Conservation (phyloP, 495 filamentous ascomycete species). For the Cryomyces antarcticus region DNA sequence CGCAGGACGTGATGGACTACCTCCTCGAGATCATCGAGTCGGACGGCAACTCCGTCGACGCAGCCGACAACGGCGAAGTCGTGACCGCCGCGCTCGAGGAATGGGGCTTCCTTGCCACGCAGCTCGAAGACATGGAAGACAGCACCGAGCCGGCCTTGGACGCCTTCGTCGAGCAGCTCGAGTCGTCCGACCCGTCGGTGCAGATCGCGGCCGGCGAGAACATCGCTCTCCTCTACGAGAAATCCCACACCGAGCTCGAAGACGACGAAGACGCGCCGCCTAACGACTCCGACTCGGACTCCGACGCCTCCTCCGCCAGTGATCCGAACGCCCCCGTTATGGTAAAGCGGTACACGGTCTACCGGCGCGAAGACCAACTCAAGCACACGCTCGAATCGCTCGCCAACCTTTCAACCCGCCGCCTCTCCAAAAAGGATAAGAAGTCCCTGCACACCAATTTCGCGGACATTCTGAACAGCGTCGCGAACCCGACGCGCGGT, state of each 20-base stretch:
- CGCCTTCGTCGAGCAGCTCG: conserved; percentile 74
- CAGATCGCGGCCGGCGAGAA: conserved; percentile 78
- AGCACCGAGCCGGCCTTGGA: conserved; percentile 60
- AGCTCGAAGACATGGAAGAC: conserved; percentile 58
- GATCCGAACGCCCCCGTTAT: conserved; percentile 26
- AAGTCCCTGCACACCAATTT: conserved; percentile 63
- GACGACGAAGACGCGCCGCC: conserved; percentile 32
- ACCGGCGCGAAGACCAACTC: conserved; percentile 22
- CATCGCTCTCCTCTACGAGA: conserved; percentile 79
- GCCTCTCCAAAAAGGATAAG: conserved; percentile 58
- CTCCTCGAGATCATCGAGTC: conserved; percentile 71
- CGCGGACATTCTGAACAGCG: conserved; percentile 60
- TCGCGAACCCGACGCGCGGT: conserved; percentile 56
- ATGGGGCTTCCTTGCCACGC: conserved; percentile 75
- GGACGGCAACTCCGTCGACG: conserved; percentile 57
- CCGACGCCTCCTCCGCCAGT: conserved; percentile 4
- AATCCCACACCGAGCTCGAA: conserved; percentile 45
- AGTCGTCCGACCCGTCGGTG: conserved; percentile 52
- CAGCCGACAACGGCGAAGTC: conserved; percentile 51
- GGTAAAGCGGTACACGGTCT: conserved; percentile 29
- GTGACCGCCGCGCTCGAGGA: conserved; percentile 69
- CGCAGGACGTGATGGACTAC: conserved; percentile 60
- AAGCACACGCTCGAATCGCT: conserved; percentile 28
- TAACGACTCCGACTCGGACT: conserved; percentile 17
- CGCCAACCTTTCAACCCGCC: conserved; percentile 41